Conservation (phyloP, 2,329 filamentous ascomycete species). For the Scedosporium boydii region DNA sequence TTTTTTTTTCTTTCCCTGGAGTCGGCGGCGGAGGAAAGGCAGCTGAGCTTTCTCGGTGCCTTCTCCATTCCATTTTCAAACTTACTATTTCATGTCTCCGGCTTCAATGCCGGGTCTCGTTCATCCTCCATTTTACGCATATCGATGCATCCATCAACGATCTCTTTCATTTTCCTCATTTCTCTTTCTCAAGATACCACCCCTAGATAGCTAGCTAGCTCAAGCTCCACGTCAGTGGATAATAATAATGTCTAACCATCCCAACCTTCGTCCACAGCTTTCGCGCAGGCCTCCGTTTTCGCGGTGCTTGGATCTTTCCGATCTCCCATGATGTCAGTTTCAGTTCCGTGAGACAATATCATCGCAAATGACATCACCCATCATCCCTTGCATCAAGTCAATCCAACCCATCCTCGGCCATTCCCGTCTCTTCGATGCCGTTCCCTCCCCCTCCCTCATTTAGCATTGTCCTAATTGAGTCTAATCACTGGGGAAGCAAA, state of each 20-base stretch:
- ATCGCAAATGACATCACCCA: background rate
- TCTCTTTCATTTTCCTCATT: background rate
- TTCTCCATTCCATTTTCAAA: background rate
- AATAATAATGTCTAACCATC: background rate
- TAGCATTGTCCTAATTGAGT: background rate
- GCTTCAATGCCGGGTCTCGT: background rate
- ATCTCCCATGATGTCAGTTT: background rate
- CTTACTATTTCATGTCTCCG: no score
- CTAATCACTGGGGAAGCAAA: no score
- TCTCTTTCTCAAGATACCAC: background rate
- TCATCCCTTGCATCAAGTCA: background rate
- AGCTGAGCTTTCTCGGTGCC: background rate
- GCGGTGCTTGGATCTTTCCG: no score
- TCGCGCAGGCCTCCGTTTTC: no score
- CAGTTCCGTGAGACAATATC: background rate
- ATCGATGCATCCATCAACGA: background rate
- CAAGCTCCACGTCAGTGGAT: background rate
- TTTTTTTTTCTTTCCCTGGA: background rate
- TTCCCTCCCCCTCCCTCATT: background rate
- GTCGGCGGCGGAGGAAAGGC: background rate
- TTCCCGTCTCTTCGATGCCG: no score
- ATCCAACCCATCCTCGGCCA: background rate
- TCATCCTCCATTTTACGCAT: background rate
- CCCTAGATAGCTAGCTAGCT: background rate
- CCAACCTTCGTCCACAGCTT: background rate